Conservation (phyloP, 1,284 basidiomycete genomes). For the Melampsora larici-populina region DNA sequence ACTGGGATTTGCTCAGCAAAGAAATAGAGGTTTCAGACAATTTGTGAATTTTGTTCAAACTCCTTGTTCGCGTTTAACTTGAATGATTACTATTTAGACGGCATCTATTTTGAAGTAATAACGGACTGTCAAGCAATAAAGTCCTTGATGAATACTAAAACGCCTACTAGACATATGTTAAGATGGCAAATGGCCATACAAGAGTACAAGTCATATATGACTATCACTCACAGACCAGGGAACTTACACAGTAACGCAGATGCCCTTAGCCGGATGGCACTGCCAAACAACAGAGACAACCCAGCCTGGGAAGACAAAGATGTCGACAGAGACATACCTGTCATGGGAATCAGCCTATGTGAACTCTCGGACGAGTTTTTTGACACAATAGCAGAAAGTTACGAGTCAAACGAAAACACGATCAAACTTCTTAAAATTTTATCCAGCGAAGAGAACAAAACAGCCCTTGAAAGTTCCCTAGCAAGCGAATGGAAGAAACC, state of each 20-base stretch:
- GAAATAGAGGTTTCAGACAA: too few species aligned
- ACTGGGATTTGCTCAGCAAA: too few species aligned
- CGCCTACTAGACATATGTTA: too few species aligned
- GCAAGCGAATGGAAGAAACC: not conserved
- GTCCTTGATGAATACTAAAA: too few species aligned
- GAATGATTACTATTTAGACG: too few species aligned
- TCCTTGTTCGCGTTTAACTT: too few species aligned
- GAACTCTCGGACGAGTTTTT: not conserved
- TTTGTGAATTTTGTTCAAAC: too few species aligned
- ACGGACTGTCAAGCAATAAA: too few species aligned
- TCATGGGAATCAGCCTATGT: not conserved
- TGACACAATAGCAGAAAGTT: not conserved
- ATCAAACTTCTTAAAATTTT: not conserved
- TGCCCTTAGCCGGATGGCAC: not conserved
- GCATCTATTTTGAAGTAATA: too few species aligned
- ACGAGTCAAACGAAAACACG: not conserved
- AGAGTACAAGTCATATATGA: not conserved
- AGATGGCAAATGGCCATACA: too few species aligned
- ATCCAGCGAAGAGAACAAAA: not conserved
- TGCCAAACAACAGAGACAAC: not conserved
- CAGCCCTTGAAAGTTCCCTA: not conserved
- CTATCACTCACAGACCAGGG: too few species aligned
- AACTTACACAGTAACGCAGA: too few species aligned
- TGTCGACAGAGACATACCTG: not conserved
- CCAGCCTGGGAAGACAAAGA: conserved; percentile 1